phyloP scores from a whole-genome alignment of 108 stramenopile genomes.

The Bacterosira constricta region DNA sequence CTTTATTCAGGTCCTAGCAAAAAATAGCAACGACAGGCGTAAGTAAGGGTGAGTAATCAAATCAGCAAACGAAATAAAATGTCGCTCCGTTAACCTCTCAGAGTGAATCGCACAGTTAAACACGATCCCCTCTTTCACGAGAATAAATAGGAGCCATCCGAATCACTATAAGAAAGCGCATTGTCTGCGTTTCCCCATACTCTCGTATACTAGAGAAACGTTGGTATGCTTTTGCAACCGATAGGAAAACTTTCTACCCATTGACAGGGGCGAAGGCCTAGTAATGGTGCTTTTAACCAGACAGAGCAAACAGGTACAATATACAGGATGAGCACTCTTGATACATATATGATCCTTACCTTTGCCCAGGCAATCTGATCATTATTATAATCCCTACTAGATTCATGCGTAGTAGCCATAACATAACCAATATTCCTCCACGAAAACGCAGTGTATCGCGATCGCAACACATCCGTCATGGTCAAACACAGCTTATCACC shows the following conservation, averaged over 20 bases:
- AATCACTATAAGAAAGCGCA: too few species aligned
- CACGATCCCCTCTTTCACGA: too few species aligned
- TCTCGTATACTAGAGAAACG: too few species aligned
- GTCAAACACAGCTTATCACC: conserved; percentile 29
- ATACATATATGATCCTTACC: too few species aligned
- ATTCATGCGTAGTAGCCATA: conserved; percentile 70
- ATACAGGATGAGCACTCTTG: too few species aligned
- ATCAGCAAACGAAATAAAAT: too few species aligned
- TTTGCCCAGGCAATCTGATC: conserved; percentile 77
- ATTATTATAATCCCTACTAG: conserved; percentile 60
- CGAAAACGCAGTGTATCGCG: conserved; percentile 71
- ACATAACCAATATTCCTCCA: conserved; percentile 62
- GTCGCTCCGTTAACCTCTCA: too few species aligned
- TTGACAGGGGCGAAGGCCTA: conserved; percentile 29
- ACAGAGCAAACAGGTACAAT: too few species aligned
- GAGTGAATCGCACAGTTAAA: too few species aligned
- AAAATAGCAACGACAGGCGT: too few species aligned
- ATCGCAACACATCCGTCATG: conserved; percentile 56
- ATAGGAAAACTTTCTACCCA: conserved; percentile 29
- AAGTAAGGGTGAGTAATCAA: too few species aligned
- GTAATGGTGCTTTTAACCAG: conserved; percentile 12
- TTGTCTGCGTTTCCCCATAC: conserved; percentile 41
- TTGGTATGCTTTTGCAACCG: conserved; percentile 18
- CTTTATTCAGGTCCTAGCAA: conserved; percentile 67
- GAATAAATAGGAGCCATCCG: too few species aligned